These are phyloP conservation scores for Nitzschia sp. DNA, from an alignment of 108 stramenopile species.

Conservation along the genomic window DNA sequence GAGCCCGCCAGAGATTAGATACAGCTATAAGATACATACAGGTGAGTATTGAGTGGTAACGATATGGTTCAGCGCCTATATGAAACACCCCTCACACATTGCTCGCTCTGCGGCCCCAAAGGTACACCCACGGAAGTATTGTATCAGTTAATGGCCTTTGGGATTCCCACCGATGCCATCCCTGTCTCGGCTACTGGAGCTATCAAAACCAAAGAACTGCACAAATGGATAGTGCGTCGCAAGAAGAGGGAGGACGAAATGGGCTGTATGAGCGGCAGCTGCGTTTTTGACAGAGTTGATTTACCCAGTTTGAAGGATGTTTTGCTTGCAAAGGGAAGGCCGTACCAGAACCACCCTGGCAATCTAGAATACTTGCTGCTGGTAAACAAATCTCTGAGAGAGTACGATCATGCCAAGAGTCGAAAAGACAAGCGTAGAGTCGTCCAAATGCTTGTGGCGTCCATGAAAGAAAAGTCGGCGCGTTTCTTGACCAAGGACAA, in stretches of 20 bases:
- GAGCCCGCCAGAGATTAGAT: slow-evolving; percentile 8
- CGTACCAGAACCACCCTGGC: slow-evolving; percentile 10
- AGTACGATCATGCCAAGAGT: not conserved
- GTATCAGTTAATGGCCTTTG: slow-evolving; percentile 24
- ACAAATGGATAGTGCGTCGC: slow-evolving; percentile 22
- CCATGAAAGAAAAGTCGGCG: not conserved
- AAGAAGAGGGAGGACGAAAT: not conserved
- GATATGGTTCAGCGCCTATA: no score
- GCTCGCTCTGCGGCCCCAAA: no score
- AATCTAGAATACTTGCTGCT: not conserved
- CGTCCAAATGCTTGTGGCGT: not conserved
- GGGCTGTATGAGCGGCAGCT: not conserved
- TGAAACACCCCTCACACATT: no score
- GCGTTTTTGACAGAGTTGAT: slow-evolving; percentile 3
- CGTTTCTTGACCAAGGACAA: slow-evolving; percentile 4
- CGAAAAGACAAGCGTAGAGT: slow-evolving; percentile 5
- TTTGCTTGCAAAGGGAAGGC: slow-evolving; percentile 1
- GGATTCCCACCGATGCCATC: slow-evolving; percentile 26
- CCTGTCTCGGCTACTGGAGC: slow-evolving; percentile 18
- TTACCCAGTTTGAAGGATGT: slow-evolving; percentile 9
- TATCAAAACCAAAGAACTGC: slow-evolving; percentile 18
- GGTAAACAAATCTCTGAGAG: not conserved
- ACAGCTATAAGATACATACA: slow-evolving; percentile 8
- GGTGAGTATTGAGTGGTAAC: not conserved
- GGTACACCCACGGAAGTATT: slow-evolving; percentile 11